Evolutionary conservation across 108 stramenopile species (phyloP).

Genomic region (Nitzschia sp.): DNA sequence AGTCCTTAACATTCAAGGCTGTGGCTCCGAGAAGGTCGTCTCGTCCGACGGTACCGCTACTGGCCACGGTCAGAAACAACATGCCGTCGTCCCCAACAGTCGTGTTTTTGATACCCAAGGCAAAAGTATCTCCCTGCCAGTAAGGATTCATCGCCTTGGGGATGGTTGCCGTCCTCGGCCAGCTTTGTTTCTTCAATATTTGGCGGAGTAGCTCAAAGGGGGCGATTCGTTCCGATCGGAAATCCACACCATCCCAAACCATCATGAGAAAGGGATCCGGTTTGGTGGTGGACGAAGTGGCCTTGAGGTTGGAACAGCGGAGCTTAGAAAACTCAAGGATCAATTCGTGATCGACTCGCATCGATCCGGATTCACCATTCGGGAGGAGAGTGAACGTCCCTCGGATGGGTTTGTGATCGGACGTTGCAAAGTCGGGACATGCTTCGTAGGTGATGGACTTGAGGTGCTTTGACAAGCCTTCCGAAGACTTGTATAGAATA

Average conservation of each 20-base stretch:
- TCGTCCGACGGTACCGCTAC: slow-evolving; percentile 42
- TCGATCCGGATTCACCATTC: slow-evolving; percentile 28
- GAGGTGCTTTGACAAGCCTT: slow-evolving; percentile 40
- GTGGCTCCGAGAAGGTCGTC: slow-evolving; percentile 56
- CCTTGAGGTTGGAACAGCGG: slow-evolving; percentile 53
- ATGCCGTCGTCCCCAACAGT: slow-evolving; percentile 31
- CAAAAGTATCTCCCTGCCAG: slow-evolving; percentile 25
- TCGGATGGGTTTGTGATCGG: slow-evolving; percentile 87
- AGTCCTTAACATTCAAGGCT: slow-evolving; percentile 45
- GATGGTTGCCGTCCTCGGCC: slow-evolving; percentile 33
- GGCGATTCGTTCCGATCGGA: slow-evolving; percentile 18
- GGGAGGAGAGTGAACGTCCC: slow-evolving; percentile 57
- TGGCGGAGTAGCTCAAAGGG: slow-evolving; percentile 31
- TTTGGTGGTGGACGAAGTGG: slow-evolving; percentile 43
- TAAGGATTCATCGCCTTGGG: slow-evolving; percentile 41
- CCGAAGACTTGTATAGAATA: slow-evolving; percentile 60
- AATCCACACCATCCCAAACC: slow-evolving; percentile 41
- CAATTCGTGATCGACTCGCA: slow-evolving; percentile 20
- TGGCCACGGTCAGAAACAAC: slow-evolving; percentile 52
- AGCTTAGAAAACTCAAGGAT: slow-evolving; percentile 31
- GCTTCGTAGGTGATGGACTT: slow-evolving; percentile 54
- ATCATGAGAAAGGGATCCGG: slow-evolving; percentile 66
- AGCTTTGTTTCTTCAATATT: slow-evolving; percentile 14
- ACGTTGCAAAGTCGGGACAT: slow-evolving; percentile 62
- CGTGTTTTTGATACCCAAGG: slow-evolving; percentile 10